These are phyloP conservation scores for Leccinum obscurum DNA, from an alignment of 768 basidiomycete genomes.

Conservation along the genomic window DNA sequence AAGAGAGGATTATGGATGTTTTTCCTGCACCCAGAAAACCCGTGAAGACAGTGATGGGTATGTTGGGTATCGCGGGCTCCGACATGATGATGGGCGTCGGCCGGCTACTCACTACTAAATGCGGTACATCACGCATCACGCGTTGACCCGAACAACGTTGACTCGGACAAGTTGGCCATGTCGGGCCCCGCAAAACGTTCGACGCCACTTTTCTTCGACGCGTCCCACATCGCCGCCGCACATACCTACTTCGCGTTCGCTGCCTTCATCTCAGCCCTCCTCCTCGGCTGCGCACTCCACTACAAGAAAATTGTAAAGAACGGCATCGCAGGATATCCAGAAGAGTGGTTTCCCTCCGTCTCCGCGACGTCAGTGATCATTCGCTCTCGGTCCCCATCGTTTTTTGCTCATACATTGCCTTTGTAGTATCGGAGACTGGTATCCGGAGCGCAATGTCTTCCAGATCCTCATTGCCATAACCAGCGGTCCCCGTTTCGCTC, in stretches of 20 bases:
- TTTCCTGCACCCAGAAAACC: conserved; percentile 88
- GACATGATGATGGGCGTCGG: conserved; percentile 10
- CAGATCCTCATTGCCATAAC: conserved; percentile 88
- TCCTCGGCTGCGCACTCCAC: conserved; percentile 66
- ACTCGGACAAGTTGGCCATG: conserved; percentile 12
- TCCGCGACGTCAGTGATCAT: conserved; percentile 64
- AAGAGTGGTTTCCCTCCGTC: conserved; percentile 92
- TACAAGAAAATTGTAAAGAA: conserved; percentile 88
- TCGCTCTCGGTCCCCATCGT: neutral
- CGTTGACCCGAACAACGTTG: neutral
- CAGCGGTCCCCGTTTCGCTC: conserved; percentile 76
- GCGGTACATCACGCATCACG: neutral
- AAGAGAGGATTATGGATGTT: conserved; percentile 77
- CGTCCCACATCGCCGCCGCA: conserved; percentile 54
- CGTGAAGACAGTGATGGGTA: conserved; percentile 94
- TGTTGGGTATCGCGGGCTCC: conserved; percentile 30
- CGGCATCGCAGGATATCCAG: conserved; percentile 74
- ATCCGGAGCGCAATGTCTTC: conserved; percentile 80
- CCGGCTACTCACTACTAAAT: neutral
- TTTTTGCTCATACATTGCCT: conserved; percentile 3
- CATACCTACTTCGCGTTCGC: conserved; percentile 67
- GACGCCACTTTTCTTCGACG: conserved; percentile 36
- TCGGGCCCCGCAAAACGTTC: conserved; percentile 17
- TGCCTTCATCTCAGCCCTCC: conserved; percentile 67
- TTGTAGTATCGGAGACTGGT: conserved; percentile 87